Base-by-base conservation (phyloP, 345 rosid species). In the Mangifera indica region DNA sequence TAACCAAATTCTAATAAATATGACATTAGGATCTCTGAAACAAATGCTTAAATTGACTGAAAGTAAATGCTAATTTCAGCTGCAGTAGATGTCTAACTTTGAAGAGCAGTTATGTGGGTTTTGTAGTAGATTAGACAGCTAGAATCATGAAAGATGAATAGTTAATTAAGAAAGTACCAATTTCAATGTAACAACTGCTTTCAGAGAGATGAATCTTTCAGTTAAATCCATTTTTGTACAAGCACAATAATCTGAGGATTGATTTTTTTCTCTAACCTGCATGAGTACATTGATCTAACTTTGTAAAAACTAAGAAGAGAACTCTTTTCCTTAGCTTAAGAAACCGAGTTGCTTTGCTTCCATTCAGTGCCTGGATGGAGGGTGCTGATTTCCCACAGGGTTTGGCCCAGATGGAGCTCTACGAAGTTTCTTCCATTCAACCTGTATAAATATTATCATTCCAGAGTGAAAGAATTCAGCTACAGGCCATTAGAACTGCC, bases 321-420 rank as follows among this genome's bases (percentile, higher is more conserved):
- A 42, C 32, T 60, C 77, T 44, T 40, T 49, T 10, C 2, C 48
- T 74, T 66, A 42, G 73, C 60, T 46, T 62, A 66, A 73, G 34
- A 37, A 37, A 37, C 42, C 5, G 7, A 37, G 42, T 5, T 29
- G 32, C 32, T 26, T 70, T 74, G 64, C 77, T 34, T 65, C 54
- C 60, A 15, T 26, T 45, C 76, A 86, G 15, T 80, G 76, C 82
- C 70, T 82, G 6, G 80, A 76, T 51, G 84, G 84, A 44, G 89
- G 86, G 57, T 52, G 64, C 65, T 70, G 89, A 71, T 86, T 83
- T 11, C 84, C 83, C 7, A 65, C 77, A 25, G 87, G 86, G 70
- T 86, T 84, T 3, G 87, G 87, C 46, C 83, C 84, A 3, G 89
- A 86, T 68, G 86, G 80, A 20, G 40, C 45, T 75, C 77, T 86